Conservation (phyloP, 805 yeast genomes). For the Starmera quercuum region DNA sequence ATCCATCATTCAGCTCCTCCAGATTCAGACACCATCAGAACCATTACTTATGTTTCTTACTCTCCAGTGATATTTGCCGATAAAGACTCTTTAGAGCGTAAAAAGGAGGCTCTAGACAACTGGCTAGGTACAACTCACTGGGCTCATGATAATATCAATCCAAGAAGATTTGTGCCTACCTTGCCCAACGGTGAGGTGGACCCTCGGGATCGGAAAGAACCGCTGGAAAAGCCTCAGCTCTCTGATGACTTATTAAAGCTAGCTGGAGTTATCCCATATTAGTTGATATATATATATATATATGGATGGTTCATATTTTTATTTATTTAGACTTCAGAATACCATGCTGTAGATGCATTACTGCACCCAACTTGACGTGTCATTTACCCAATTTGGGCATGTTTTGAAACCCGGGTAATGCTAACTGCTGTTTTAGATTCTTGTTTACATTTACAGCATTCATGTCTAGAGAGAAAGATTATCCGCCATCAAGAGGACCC, state of each 20-base stretch:
- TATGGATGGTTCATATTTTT: too few relatives aligned
- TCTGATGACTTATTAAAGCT: slow-evolving; percentile 19
- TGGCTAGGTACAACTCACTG: slow-evolving; percentile 24
- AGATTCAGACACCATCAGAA: slow-evolving; percentile 19
- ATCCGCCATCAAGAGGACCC: too few relatives aligned
- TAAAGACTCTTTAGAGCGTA: slow-evolving; percentile 15
- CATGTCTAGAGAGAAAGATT: too few relatives aligned
- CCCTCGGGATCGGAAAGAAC: slow-evolving; percentile 18
- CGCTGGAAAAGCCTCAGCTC: slow-evolving; percentile 18
- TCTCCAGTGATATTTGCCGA: slow-evolving; percentile 27
- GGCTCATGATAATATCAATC: slow-evolving; percentile 23
- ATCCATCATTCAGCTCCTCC: slow-evolving; percentile 25
- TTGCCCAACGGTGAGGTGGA: slow-evolving; percentile 16
- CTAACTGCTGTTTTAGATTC: too few relatives aligned
- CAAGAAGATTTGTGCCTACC: slow-evolving; percentile 8
- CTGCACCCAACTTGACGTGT: too few relatives aligned
- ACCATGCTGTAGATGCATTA: too few relatives aligned
- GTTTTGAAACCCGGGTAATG: too few relatives aligned
- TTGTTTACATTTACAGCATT: too few relatives aligned
- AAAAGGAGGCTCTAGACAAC: slow-evolving; percentile 15
- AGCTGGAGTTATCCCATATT: slow-evolving; percentile 17
- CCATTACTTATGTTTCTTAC: slow-evolving; percentile 22
- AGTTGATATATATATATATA: too few relatives aligned
- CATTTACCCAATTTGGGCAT: too few relatives aligned
- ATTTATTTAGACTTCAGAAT: too few relatives aligned